Conservation (phyloP, 164 flowering plant genomes). For the Echeveria elegans region DNA sequence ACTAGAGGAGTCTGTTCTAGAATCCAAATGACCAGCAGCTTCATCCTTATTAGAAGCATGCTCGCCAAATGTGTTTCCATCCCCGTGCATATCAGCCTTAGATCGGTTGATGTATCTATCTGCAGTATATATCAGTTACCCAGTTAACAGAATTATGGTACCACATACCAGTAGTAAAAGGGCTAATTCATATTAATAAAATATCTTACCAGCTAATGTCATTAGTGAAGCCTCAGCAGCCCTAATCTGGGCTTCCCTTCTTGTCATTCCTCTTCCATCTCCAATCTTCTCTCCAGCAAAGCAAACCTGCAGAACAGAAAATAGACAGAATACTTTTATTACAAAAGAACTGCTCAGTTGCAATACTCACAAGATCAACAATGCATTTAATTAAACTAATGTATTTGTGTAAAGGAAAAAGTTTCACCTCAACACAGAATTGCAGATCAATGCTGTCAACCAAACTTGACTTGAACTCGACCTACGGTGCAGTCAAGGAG, state of each 20-base stretch:
- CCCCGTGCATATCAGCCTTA: conserved; percentile 46
- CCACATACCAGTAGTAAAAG: not conserved
- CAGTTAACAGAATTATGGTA: not conserved
- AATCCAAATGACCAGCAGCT: conserved; percentile 25
- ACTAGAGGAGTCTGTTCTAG: conserved; percentile 17
- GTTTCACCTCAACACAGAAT: conserved; percentile 69
- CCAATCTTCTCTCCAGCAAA: conserved; percentile 82
- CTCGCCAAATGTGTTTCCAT: conserved; percentile 40
- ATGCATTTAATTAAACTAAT: not conserved
- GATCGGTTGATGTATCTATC: conserved; percentile 52
- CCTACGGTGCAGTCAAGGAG: conserved; percentile 33
- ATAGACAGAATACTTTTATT: not conserved
- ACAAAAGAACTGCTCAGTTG: not conserved
- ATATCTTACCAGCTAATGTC: conserved; percentile 58
- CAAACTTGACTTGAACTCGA: conserved; percentile 62
- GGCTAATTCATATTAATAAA: not conserved
- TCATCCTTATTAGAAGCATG: conserved; percentile 45
- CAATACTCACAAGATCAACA: conserved; percentile 3
- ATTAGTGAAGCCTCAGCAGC: conserved; percentile 79
- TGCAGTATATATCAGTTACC: conserved; percentile 22
- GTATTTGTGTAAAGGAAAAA: not conserved
- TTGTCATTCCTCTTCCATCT: conserved; percentile 71
- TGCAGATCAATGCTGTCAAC: conserved; percentile 54
- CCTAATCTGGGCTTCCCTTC: conserved; percentile 70
- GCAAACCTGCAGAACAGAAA: conserved; percentile 48